These are phyloP conservation scores for Strobilomyces confusus DNA, from an alignment of 768 basidiomycete genomes.

Conservation along the genomic window DNA sequence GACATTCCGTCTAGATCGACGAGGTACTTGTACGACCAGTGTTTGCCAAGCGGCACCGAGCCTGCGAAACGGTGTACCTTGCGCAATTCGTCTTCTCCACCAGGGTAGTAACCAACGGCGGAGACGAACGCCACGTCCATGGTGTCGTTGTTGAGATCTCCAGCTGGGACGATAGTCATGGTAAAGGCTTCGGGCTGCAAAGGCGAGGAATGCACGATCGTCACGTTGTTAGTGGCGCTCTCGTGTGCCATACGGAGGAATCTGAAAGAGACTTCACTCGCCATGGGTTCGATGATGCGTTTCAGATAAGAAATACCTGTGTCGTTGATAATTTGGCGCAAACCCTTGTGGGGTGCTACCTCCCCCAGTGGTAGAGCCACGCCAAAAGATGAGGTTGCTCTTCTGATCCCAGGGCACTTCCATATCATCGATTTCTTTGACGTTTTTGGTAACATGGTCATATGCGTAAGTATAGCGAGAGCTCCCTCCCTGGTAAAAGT, in stretches of 20 bases:
- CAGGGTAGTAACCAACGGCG: conserved; percentile 71
- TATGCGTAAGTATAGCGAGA: conserved; percentile 86
- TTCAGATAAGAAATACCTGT: conserved; percentile 48
- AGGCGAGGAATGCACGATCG: conserved; percentile 69
- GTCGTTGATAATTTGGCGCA: conserved; percentile 78
- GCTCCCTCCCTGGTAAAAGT: conserved; percentile 90
- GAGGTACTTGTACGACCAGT: conserved; percentile 93
- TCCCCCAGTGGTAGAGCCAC: conserved; percentile 94
- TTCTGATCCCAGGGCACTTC: conserved; percentile 90
- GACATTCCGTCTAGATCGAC: conserved; percentile 94
- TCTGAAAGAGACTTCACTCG: conserved; percentile 18
- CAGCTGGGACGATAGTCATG: conserved; percentile 56
- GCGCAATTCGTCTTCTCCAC: conserved; percentile 63
- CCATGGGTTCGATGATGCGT: neutral
- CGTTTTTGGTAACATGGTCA: conserved; percentile 64
- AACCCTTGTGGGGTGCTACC: conserved; percentile 86
- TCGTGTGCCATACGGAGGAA: conserved; percentile 79
- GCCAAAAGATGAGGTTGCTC: conserved; percentile 85
- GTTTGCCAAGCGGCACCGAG: conserved; percentile 74
- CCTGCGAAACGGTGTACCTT: conserved; percentile 66
- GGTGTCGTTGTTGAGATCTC: conserved; percentile 65
- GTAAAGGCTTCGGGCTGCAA: conserved; percentile 52
- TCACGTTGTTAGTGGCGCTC: conserved; percentile 42
- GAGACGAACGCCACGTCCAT: conserved; percentile 90
- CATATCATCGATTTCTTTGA: conserved; percentile 78